Base-by-base conservation (phyloP, 2,329 filamentous ascomycete genomes). In the Fusarium equiseti region DNA sequence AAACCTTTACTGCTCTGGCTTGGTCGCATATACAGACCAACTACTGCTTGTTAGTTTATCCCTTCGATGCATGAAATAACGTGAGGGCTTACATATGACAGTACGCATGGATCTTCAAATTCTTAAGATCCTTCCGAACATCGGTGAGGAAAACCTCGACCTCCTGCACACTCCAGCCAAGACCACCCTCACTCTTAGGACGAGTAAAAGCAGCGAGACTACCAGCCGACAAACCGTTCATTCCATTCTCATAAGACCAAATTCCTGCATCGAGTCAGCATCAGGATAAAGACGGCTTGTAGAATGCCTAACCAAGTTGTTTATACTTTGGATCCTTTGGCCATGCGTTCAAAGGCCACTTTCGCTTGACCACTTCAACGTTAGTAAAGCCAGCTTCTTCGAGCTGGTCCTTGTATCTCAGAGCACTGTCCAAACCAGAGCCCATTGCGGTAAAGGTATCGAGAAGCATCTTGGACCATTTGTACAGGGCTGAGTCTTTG, bases 281-380 rank as follows among this genome's bases (percentile, higher is more conserved):
- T 26, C 22, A 16, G 5, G 22, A 16, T 11, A 7, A 7, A 13
- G 12, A n/a, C 22, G 3, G 5, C 4, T 8, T 10, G 6, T 6
- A 10, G 9, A 10, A 3, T 29, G 3, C 31, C 43, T 40, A 0
- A 66, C 68, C 68, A 5, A 72, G 68, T 29, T 72, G 68, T 6
- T 72, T 72, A n/a, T 69, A 53, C 15, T 54, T 69, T n/a, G 48
- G 48, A 32, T 68, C 64, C n/a, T 66, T 61, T 1, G 68, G 54
- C 61, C 57, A 71, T 1, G 18, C 10, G 15, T 45, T 71, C 3
- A 52, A 12, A 2, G 68, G 70, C 68, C 68, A 72, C 27, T 63
- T 63, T 7, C 44, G 48, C 48, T 63, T 62, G 1, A 66, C 55
- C 0, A 63, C 44, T 3, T 46, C 42, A 0, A 71, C 38, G n/a